Percentiles rank a stretch among this genome's conserved stretches.
These are phyloP conservation scores for Stagonosporopsis cucurbitacearum DNA, from an alignment of 2,329 filamentous ascomycete species.

Conservation along the genomic window DNA sequence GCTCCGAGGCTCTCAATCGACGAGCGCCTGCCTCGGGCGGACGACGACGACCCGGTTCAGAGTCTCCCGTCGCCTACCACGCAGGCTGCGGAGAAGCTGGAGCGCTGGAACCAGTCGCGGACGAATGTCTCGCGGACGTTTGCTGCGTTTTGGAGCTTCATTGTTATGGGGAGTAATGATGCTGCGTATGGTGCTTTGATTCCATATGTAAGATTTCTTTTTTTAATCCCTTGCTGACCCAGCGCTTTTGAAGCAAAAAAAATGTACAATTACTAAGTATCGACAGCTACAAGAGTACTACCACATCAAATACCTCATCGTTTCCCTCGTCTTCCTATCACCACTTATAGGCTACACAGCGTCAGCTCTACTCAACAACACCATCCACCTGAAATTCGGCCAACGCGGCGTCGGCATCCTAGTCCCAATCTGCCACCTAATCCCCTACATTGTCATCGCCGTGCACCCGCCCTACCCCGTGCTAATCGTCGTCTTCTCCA, in stretches of 20 bases:
- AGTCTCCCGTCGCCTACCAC: conserved; percentile 56
- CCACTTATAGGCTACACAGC: conserved; percentile 70
- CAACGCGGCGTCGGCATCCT: conserved; percentile 75
- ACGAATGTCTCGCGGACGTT: conserved; percentile 66
- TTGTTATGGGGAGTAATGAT: conserved; percentile 73
- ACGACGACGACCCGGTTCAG: conserved; percentile 43
- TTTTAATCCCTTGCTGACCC: not conserved
- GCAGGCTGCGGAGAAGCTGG: conserved; percentile 50
- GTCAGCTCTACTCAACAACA: conserved; percentile 69
- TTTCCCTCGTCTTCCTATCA: conserved; percentile 71
- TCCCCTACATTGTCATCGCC: conserved; percentile 69
- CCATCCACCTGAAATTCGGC: conserved; percentile 68
- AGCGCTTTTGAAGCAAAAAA: too few relatives aligned
- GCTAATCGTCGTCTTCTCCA: conserved; percentile 67
- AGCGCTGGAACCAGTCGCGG: conserved; percentile 69
- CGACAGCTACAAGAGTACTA: conserved; percentile 69
- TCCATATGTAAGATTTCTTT: conserved; percentile 55
- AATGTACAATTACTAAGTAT: not conserved
- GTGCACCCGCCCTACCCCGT: conserved; percentile 74
- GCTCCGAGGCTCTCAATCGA: conserved; percentile 24
- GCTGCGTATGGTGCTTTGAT: conserved; percentile 65
- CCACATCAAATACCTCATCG: conserved; percentile 64
- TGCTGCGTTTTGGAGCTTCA: conserved; percentile 66
- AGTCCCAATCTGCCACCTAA: conserved; percentile 66
- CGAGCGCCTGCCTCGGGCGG: conserved; percentile 21